Evolutionary conservation across 1,139 yeast genomes (phyloP).

Genomic region (Yamadazyma triangularis): DNA sequence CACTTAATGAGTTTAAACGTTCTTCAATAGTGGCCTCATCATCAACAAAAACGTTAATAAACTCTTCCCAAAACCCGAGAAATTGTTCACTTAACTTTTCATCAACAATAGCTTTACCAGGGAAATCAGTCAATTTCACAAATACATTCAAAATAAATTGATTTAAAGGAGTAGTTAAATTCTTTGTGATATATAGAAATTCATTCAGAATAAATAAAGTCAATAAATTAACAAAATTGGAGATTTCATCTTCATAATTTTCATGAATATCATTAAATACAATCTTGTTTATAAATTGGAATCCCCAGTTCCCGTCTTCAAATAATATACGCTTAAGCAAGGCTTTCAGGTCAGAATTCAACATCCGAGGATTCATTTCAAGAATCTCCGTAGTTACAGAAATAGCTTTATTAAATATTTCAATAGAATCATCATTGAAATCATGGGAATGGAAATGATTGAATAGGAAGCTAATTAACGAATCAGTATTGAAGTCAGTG

Average conservation of each 20-base stretch:
- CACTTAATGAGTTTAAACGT: conserved; percentile 16
- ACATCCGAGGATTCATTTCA: conserved; percentile 42
- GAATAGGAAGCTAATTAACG: conserved; percentile 16
- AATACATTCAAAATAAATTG: conserved; percentile 46
- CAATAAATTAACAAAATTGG: conserved; percentile 47
- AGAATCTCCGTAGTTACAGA: conserved; percentile 40
- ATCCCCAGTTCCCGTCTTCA: conserved; percentile 36
- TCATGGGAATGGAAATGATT: conserved; percentile 14
- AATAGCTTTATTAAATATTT: conserved; percentile 24
- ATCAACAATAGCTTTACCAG: conserved; percentile 59
- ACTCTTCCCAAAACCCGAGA: conserved; percentile 75
- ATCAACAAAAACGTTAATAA: conserved; percentile 59
- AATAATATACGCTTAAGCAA: conserved; percentile 32
- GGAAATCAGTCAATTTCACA: conserved; percentile 53
- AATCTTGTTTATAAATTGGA: conserved; percentile 21
- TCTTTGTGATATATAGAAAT: conserved; percentile 46
- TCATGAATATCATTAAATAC: conserved; percentile 16
- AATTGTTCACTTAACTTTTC: conserved; percentile 67
- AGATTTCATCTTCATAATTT: conserved; percentile 40
- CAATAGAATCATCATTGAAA: conserved; percentile 13
- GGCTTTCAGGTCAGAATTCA: conserved; percentile 21
- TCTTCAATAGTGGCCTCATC: conserved; percentile 43
- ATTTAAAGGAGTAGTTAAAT: conserved; percentile 35
- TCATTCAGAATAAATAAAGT: conserved; percentile 51
- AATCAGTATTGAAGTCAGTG: conserved; percentile 12